Conservation (phyloP, 106 monocot species). For the Acorus calamus region DNA sequence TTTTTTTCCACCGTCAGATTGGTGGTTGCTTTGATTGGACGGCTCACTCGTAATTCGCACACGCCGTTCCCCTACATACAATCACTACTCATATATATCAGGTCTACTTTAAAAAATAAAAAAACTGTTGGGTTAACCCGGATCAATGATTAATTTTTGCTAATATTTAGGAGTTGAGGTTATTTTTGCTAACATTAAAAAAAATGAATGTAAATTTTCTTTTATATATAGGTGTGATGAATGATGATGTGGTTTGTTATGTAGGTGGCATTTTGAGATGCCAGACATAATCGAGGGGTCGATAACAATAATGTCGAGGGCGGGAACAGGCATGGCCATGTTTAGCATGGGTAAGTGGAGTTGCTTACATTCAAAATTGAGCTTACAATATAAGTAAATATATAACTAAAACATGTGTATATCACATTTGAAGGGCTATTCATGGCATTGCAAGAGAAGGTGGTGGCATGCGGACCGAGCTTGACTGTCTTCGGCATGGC, state of each 20-base stretch:
- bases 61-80: too few relatives aligned
- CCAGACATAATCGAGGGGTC: conserved; percentile 57
- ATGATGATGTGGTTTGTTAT: too few relatives aligned
- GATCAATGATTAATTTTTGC: too few relatives aligned
- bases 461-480: conserved; percentile 46
- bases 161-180: too few relatives aligned
- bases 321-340: conserved; percentile 74
- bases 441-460: conserved; percentile 83
- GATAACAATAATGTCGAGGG: conserved; percentile 58
- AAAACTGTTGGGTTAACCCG: too few relatives aligned
- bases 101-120: too few relatives aligned
- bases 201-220: neutral
- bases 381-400: neutral
- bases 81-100: too few relatives aligned
- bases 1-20: too few relatives aligned
- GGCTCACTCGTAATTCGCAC: too few relatives aligned
- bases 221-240: too few relatives aligned
- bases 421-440: conserved; percentile 38
- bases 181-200: too few relatives aligned
- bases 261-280: conserved; percentile 57
- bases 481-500: conserved; percentile 36
- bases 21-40: too few relatives aligned
- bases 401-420: neutral
- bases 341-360: conserved; percentile 54
- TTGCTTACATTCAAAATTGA: neutral